Conservation (phyloP, 1,284 basidiomycete species). For the Cutaneotrichosporon sp. region DNA sequence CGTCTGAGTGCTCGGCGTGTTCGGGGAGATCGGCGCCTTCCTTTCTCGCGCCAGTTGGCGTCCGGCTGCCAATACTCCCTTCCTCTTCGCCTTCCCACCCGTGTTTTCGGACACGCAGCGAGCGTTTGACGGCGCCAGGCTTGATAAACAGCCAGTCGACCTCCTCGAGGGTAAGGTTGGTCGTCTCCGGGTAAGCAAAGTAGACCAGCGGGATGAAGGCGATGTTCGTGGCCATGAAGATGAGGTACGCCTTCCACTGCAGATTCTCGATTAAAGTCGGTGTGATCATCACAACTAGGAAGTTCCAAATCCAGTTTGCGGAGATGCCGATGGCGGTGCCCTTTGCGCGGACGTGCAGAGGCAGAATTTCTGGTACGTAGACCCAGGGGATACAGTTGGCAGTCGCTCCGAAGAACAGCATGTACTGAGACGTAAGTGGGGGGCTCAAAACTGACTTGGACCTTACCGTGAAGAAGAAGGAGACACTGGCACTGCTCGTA, state of each 20-base stretch:
- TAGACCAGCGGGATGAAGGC: conserved; percentile 27
- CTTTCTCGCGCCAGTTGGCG: background rate
- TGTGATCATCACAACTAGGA: background rate
- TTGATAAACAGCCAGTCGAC: conserved; percentile 19
- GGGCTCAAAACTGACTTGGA: background rate
- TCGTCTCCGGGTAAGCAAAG: conserved; percentile 35
- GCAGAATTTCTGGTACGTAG: conserved; percentile 9
- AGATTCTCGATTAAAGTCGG: conserved; percentile 5
- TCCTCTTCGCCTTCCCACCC: conserved; percentile 4
- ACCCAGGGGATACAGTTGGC: conserved; percentile 10
- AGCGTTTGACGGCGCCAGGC: background rate
- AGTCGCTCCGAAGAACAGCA: conserved; percentile 8
- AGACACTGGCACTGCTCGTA: background rate
- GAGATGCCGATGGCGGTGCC: conserved; percentile 7
- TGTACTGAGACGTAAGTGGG: background rate
- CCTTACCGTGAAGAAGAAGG: conserved; percentile 9
- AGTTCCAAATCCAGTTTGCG: conserved; percentile 9
- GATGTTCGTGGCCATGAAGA: conserved; percentile 10
- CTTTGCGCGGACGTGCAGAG: conserved; percentile 10
- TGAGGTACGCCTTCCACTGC: conserved; percentile 7
- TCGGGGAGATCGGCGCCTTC: background rate
- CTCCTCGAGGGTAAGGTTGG: conserved; percentile 30
- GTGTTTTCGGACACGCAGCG: conserved; percentile 4
- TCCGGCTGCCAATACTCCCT: background rate
- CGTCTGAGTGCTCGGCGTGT: background rate